Percentiles rank a stretch among this genome's conserved stretches.
phyloP scores from a whole-genome alignment of 2,329 filamentous ascomycete species.

The Claviceps capensis region DNA sequence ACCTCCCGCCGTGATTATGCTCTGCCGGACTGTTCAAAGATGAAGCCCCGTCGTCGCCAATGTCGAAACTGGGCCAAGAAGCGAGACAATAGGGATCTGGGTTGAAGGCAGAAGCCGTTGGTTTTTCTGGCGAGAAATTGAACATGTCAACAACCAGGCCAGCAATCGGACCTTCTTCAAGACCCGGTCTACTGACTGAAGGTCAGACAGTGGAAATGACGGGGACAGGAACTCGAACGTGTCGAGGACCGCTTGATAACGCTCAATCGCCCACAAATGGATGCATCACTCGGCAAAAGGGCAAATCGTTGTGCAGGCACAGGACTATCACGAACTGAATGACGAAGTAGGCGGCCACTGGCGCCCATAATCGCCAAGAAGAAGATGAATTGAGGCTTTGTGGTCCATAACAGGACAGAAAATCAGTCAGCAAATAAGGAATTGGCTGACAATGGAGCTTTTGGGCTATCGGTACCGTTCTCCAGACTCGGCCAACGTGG shows the following conservation, averaged over 20 bases:
- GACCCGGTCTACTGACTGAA: constrained; percentile 20
- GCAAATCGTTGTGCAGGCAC: constrained; percentile 19
- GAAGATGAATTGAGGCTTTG: constrained; percentile 12
- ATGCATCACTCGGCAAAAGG: constrained; percentile 24
- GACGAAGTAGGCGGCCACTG: constrained; percentile 18
- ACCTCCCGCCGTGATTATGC: constrained; percentile 13
- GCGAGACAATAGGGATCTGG: constrained; percentile 17
- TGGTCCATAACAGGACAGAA: constrained; percentile 8
- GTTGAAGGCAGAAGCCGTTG: constrained; percentile 17
- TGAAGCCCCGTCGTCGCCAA: constrained; percentile 12
- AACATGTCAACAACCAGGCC: constrained; percentile 24
- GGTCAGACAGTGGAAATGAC: constrained; percentile 23
- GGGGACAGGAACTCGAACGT: constrained; percentile 24
- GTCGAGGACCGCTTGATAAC: constrained; percentile 24
- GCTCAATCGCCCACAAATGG: constrained; percentile 20
- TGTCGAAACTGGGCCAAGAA: constrained; percentile 19
- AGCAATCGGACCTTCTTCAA: constrained; percentile 16
- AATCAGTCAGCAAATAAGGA: constrained; percentile 5
- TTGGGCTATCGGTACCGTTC: constrained; percentile 10
- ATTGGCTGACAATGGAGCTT: background rate
- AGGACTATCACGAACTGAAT: constrained; percentile 17
- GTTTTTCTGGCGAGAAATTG: constrained; percentile 20
- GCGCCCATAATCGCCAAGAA: constrained; percentile 23
- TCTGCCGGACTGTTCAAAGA: constrained; percentile 12
- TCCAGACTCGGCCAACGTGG: constrained; percentile 11